A percentile compares a stretch with the other conserved stretches of the same genome.
These are phyloP conservation scores for Pestalotiopsis sp. DNA, from an alignment of 2,329 filamentous ascomycete genomes.

Conservation along the genomic window DNA sequence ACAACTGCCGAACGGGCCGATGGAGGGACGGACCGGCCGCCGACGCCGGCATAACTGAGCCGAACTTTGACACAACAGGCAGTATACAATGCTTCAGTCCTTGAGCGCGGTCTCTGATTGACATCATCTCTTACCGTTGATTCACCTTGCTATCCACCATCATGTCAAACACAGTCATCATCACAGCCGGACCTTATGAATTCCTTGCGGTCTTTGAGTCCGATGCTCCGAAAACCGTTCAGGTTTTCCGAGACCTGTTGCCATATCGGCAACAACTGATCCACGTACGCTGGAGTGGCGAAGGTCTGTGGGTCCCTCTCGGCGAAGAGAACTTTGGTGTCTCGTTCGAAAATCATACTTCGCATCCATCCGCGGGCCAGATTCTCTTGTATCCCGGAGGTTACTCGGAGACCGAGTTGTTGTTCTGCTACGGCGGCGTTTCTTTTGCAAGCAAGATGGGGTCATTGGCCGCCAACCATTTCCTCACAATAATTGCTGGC, in stretches of 20 bases:
- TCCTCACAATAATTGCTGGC: conserved; percentile 4
- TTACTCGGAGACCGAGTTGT: conserved; percentile 5
- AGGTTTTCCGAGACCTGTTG: not conserved
- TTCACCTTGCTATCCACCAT: not conserved
- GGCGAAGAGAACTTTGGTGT: conserved; percentile 6
- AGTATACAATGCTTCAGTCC: not conserved
- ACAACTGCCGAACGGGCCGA: not conserved
- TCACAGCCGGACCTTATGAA: conserved; percentile 4
- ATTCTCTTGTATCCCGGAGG: conserved; percentile 7
- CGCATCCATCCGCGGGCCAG: conserved; percentile 3
- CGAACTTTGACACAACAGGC: not conserved
- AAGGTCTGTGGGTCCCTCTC: conserved; percentile 7
- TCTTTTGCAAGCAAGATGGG: conserved; percentile 9
- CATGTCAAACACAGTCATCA: conserved; percentile 5
- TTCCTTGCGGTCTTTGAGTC: conserved; percentile 7
- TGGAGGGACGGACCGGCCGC: not conserved
- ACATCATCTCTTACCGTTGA: not conserved
- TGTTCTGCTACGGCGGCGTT: conserved; percentile 8
- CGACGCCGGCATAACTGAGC: not conserved
- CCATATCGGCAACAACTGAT: conserved; percentile 5
- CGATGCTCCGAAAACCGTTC: conserved; percentile 1
- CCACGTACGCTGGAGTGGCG: conserved; percentile 8
- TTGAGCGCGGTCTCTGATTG: not conserved
- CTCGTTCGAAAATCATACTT: conserved; percentile 5
- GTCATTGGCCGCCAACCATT: conserved; percentile 5